These are phyloP conservation scores for Candida yuanshanica DNA, from an alignment of 805 yeast genomes.

Conservation along the genomic window DNA sequence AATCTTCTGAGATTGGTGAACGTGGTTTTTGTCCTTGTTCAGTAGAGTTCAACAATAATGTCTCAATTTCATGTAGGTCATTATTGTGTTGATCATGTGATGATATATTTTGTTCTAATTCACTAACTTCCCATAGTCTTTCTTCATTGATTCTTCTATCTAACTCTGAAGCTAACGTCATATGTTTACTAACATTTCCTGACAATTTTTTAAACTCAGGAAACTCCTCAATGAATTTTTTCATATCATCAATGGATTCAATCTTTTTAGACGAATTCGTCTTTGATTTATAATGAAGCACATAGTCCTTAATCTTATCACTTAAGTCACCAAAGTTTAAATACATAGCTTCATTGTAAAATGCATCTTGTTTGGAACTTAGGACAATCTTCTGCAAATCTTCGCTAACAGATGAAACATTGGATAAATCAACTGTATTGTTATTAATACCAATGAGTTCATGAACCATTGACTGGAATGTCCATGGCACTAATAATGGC, in stretches of 20 bases:
- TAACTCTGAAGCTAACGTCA: constrained; percentile 82
- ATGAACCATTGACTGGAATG: constrained; percentile 96
- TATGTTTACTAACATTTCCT: constrained; percentile 86
- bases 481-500: constrained; percentile 92
- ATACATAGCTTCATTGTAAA: constrained; percentile 76
- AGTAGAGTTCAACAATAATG: constrained; percentile 37
- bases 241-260: constrained; percentile 82
- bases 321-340: constrained; percentile 93
- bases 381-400: constrained; percentile 60
- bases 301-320: constrained; percentile 78
- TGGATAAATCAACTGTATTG: constrained; percentile 67
- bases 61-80: constrained; percentile 53
- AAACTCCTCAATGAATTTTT: constrained; percentile 81
- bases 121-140: constrained; percentile 80
- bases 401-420: constrained; percentile 48
- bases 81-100: constrained; percentile 53
- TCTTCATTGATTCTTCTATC: constrained; percentile 62
- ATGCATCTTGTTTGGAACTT: constrained; percentile 66
- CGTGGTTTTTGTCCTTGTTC: constrained; percentile 24
- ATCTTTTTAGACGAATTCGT: constrained; percentile 71
- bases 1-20: constrained; percentile 40
- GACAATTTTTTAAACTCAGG: constrained; percentile 91
- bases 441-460: constrained; percentile 80
- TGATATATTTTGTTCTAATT: constrained; percentile 80
- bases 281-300: constrained; percentile 71